A percentile compares a stretch with the other conserved stretches of the same genome.
Evolutionary conservation across 2,329 filamentous ascomycete genomes (phyloP).

Genomic region (Zasmidium cellare): DNA sequence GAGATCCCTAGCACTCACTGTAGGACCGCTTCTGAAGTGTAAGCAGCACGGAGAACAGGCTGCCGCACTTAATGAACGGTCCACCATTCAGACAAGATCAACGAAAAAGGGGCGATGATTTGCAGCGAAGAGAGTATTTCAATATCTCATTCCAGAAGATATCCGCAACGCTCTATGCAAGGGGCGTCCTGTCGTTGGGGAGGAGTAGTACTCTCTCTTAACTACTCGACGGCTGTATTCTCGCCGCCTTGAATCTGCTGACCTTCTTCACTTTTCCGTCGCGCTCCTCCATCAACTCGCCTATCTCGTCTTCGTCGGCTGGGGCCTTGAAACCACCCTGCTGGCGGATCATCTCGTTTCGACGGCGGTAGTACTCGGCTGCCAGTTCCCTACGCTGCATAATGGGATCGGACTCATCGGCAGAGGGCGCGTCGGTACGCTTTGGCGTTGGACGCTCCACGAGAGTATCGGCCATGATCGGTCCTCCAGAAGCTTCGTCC

Average conservation of each 20-base stretch:
- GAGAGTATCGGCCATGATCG: constrained; percentile 50
- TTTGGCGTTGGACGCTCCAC: constrained; percentile 48
- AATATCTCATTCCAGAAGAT: background rate
- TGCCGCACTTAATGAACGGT: constrained; percentile 15
- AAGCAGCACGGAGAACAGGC: constrained; percentile 8
- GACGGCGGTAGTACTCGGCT: constrained; percentile 77
- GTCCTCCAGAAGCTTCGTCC: constrained; percentile 20
- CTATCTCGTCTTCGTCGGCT: constrained; percentile 57
- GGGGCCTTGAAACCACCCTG: constrained; percentile 75
- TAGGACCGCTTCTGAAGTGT: constrained; percentile 20
- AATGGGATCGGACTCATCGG: constrained; percentile 57
- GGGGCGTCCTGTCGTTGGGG: background rate
- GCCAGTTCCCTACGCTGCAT: constrained; percentile 76
- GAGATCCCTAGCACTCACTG: constrained; percentile 17
- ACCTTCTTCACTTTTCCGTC: constrained; percentile 40
- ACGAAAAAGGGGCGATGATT: too few species aligned
- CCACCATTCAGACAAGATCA: too few species aligned
- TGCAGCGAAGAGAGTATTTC: too few species aligned
- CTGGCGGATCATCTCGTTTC: constrained; percentile 78
- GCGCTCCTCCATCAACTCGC: constrained; percentile 57
- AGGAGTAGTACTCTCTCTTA: background rate
- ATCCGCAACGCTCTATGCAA: too few species aligned
- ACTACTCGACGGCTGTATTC: constrained; percentile 26
- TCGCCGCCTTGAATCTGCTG: constrained; percentile 39
- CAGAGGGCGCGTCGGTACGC: constrained; percentile 28